phyloP scores from a whole-genome alignment of 192 early-diverging fungal species.

The Paraglomus brasilianum region DNA sequence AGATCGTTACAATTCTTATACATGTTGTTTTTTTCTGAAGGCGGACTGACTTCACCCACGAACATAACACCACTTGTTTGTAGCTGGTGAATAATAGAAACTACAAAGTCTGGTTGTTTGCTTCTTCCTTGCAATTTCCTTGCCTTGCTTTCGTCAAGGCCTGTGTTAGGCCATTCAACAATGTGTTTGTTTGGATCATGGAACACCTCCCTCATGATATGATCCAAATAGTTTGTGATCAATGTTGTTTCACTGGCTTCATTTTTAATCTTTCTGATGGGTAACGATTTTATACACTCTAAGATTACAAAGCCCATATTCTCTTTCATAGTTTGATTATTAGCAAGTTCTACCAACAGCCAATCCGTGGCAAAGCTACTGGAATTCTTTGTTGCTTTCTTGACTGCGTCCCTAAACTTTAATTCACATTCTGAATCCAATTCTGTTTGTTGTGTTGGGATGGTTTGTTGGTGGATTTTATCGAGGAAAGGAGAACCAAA shows the following conservation, averaged over 20 bases:
- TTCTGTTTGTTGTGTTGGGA: slow-evolving; percentile 6
- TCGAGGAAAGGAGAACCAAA: slow-evolving; percentile 19
- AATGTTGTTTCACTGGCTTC: neutral
- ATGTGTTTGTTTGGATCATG: slow-evolving; percentile 23
- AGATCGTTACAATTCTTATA: slow-evolving; percentile 20
- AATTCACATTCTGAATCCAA: slow-evolving; percentile 17
- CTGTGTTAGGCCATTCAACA: slow-evolving; percentile 27
- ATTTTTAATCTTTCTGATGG: neutral
- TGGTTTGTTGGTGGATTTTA: slow-evolving; percentile 26
- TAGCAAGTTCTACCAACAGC: neutral
- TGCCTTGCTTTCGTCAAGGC: neutral
- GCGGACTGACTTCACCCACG: slow-evolving; percentile 18
- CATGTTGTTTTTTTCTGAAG: slow-evolving; percentile 7
- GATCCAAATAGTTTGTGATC: slow-evolving; percentile 17
- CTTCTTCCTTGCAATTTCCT: slow-evolving; percentile 2
- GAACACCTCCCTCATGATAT: neutral
- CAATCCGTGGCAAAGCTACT: neutral
- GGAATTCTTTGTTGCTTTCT: slow-evolving; percentile 10
- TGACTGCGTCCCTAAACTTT: slow-evolving; percentile 13
- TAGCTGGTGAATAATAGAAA: slow-evolving; percentile 13
- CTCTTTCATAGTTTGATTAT: neutral
- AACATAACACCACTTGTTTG: slow-evolving; percentile 16
- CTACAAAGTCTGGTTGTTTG: slow-evolving; percentile 22
- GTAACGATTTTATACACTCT: neutral
- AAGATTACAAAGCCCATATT: slow-evolving; percentile 1